Evolutionary conservation across 139 green algal genomes (phyloP), one percentile per base, ranked within the genome.

Genomic region (Micractinium sp.): DNA sequence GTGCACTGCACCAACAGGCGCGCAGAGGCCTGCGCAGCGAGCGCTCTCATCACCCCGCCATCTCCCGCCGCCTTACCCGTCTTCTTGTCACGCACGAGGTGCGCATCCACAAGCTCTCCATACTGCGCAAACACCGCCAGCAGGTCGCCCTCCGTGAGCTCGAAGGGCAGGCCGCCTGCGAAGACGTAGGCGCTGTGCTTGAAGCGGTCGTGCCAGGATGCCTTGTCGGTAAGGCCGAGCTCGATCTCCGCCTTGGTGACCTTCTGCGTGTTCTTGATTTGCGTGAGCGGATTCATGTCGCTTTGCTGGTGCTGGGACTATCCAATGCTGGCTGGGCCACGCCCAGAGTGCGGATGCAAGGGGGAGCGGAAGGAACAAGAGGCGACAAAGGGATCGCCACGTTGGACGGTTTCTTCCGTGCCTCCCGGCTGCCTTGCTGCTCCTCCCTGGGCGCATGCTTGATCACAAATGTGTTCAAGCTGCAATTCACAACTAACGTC

Each of bases 101-200:
- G 95, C 15, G 99, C 92, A 89, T 99, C 97, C 69, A 99, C 94
- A 2, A 99, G 92, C 91, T 99, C 98, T 12, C 98, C 98, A 92
- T 98, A 99, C 92, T 99, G 98, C 3, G 95, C 90, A 82, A 99
- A 99, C 7, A 99, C 95, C 0, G 97, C 97, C 75, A 99, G 89
- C 27, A 99, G n/a, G 93, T 99, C 98, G 9, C 98, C 97, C 87
- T 98, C 97, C 1, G 98, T 99, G 31, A 99, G 92, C 39, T 96
- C 92, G 85, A 95, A 99, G 41, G 97, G 92, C 20, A 99, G 90
- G 16, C 85, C 85, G 85, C 85, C 85, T 16, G 31, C 85, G 22
- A 88, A 88, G 19, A 88, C 85, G 31, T 88, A 88, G 13, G 85
- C 85, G 41, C 31, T 61, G 91, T 99, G 95, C 67, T 95, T 97